Base-by-base conservation (phyloP, 352 stramenopile genomes). In the Pythium volutum region DNA sequence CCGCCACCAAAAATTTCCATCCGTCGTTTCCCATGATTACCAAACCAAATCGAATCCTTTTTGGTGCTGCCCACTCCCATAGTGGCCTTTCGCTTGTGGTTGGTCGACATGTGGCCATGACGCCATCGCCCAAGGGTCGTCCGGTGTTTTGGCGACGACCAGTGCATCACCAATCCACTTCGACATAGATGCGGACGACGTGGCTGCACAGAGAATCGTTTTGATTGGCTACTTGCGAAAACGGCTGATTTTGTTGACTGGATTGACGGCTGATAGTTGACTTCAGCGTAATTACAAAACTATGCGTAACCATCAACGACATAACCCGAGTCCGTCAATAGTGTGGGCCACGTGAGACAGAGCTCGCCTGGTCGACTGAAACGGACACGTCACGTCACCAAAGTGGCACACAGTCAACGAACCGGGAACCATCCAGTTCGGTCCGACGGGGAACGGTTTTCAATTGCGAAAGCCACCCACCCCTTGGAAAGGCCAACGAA, bases 131-230 rank as follows among this genome's bases (percentile, higher is more conserved):
- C 8, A 47, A 59, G 22, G 14, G 34, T 33, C 36, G 55, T 69
- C 62, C 62, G 62, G 62, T 69, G 62, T 27, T 69, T 69, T 27
- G 62, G 62, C 31, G 50, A 62, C 62, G 52, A 43, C 31, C 41
- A 38, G 52, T 58, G 60, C 60, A 67, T 67, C 60, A 67, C 52
- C 53, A 51, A 50, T 49, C 33, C 20, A 64, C 62, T 69, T 69
- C 50, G 62, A 64, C 47, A 36, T 60, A 53, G 50, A 61, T 53
- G 42, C 26, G 12, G 25, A 33, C 55, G 62, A 64, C 62, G 62
- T 69, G 62, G 62, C 62, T 69, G 14, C 62, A 47, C 27, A 18
- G 53, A 18, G 0, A 9, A 14, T 8, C 6, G 47, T 29, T 51
- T n/a, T 69, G 55, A 69, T 69, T 69, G 62, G 62, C 39, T 59